Conservation (phyloP, 2,329 filamentous ascomycete species). For the Aspergillus sp. region DNA sequence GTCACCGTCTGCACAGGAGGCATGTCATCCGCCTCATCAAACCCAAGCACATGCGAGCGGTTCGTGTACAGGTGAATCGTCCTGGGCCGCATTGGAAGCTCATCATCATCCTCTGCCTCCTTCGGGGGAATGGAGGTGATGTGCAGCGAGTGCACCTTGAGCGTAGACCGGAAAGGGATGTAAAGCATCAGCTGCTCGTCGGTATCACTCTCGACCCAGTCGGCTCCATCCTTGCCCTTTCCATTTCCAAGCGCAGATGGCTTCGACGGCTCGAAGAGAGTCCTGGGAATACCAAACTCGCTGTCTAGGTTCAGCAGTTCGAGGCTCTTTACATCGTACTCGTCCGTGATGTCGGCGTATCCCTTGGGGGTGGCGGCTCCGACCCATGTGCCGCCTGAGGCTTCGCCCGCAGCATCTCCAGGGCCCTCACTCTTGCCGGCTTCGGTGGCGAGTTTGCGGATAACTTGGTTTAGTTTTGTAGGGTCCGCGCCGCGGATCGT, state of each 20-base stretch:
- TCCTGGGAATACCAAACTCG: conserved; percentile 69
- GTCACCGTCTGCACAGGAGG: conserved; percentile 77
- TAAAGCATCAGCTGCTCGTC: conserved; percentile 96
- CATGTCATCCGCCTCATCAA: conserved; percentile 89
- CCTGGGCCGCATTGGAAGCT: conserved; percentile 75
- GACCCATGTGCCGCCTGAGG: conserved; percentile 59
- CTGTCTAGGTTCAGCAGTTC: conserved; percentile 87
- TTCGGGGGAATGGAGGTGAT: conserved; percentile 71
- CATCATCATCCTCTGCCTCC: conserved; percentile 62
- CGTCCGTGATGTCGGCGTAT: conserved; percentile 79
- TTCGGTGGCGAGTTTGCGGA: conserved; percentile 70
- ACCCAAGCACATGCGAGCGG: conserved; percentile 84
- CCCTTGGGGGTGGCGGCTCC: conserved; percentile 74
- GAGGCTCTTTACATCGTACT: conserved; percentile 74
- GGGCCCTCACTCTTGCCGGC: conserved; percentile 48
- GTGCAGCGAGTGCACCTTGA: conserved; percentile 86
- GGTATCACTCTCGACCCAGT: conserved; percentile 95
- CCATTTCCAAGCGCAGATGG: conserved; percentile 60
- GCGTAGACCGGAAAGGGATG: conserved; percentile 79
- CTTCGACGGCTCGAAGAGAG: conserved; percentile 68
- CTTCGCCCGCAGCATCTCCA: conserved; percentile 43
- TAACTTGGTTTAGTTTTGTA: conserved; percentile 65
- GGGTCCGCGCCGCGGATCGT: conserved; percentile 74
- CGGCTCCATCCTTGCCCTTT: conserved; percentile 57
- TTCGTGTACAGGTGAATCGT: conserved; percentile 87